Evolutionary conservation across 2,329 filamentous ascomycete genomes (phyloP).

Genomic region (Stachybotrys elegans): DNA sequence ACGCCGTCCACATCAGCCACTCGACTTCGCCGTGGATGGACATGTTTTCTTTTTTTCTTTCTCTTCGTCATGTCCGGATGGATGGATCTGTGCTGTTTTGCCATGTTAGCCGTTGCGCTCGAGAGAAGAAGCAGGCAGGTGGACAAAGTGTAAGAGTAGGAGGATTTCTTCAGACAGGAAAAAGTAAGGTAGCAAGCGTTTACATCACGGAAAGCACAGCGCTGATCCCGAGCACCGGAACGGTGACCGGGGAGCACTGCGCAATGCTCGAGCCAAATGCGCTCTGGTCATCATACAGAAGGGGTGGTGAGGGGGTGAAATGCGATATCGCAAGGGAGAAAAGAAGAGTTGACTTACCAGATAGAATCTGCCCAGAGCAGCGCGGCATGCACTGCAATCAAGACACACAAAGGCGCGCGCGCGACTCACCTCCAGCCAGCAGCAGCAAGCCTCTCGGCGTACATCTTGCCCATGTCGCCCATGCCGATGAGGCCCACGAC

Average conservation of each 20-base stretch:
- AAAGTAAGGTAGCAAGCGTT: slow-evolving; percentile 94
- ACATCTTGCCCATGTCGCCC: slow-evolving; percentile 99
- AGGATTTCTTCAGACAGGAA: slow-evolving; percentile 71
- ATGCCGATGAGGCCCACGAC: slow-evolving; percentile 94
- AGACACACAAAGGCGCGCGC: slow-evolving; percentile 7
- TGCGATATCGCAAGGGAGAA: slow-evolving; percentile 4
- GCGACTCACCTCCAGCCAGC: slow-evolving; percentile 86
- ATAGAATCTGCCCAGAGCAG: neutral
- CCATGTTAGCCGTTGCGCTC: neutral
- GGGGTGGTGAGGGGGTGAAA: slow-evolving; percentile 14
- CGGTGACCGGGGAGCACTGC: slow-evolving; percentile 57
- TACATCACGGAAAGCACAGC: slow-evolving; percentile 89
- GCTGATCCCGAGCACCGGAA: slow-evolving; percentile 65
- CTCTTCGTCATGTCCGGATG: neutral
- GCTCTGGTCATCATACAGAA: slow-evolving; percentile 96
- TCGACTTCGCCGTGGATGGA: slow-evolving; percentile 11
- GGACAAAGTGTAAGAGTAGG: slow-evolving; percentile 4
- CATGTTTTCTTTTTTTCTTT: slow-evolving; percentile 3
- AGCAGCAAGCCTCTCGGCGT: slow-evolving; percentile 78
- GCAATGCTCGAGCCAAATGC: slow-evolving; percentile 99
- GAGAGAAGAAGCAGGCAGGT: slow-evolving; percentile 1
- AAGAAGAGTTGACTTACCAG: slow-evolving; percentile 17
- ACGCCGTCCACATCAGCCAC: slow-evolving; percentile 23
- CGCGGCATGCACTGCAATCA: neutral
- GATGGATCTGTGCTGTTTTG: too few relatives aligned